Evolutionary conservation across 2,329 filamentous ascomycete species (phyloP), one percentile per base, ranked within the genome.

Genomic region (Colletotrichum sp.): DNA sequence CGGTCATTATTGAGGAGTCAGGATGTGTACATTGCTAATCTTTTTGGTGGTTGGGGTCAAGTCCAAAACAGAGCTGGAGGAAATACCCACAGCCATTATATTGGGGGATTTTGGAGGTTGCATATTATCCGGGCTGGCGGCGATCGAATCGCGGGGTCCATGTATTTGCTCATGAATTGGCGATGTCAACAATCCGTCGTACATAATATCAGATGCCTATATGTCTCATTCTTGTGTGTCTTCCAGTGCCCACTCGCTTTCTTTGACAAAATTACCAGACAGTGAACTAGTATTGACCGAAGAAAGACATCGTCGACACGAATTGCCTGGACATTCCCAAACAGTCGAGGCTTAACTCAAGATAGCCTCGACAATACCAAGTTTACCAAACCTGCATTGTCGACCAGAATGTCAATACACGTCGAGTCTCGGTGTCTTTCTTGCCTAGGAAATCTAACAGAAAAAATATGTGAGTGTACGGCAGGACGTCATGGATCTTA

Each of bases 101-200:
- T 69, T 25, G 55, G 66, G 22, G 52, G 25, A 43, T 58, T 69
- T 68, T 69, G 66, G 66, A 34, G 52, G n/a, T 69, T 69, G 66
- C 58, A 69, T 69, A 69, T 60, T 36, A 61, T 69, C 34, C 22
- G 66, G 55, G 55, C 32, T 6, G 28, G 48, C 65, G 30, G 65
- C 30, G 48, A 52, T 56, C 43, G 39, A 32, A 12, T 32, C 62
- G 36, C 62, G 36, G n/a, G 62, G 25, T 25, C 34, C 16, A 48
- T 28, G 22, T 65, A 65, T 48, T 48, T 65, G 62, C 62, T 43
- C 15, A 65, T 65, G 62, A 65, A 25, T 34, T 48, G 62, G 39
- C 36, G 36, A 65, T 65, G 62, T 65, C 22, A 43, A 65, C 34
- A 30, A 28, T 28, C 36, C 62, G 27, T 30, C 62, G 34, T 52